Conservation (phyloP, 176 grass and related monocot species). For the Eragrostis curvula region DNA sequence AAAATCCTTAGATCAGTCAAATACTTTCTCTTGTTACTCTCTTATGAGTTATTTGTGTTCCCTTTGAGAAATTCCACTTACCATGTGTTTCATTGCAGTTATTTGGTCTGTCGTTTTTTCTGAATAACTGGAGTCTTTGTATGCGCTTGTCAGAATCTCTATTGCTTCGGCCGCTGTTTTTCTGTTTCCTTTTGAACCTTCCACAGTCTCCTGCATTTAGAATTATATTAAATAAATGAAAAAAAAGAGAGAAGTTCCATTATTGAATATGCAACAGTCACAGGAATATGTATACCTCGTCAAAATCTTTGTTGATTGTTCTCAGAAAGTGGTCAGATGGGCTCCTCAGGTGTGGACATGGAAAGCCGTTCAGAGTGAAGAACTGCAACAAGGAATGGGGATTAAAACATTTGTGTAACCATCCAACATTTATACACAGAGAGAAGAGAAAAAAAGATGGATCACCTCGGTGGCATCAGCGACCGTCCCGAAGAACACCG, state of each 20-base stretch:
- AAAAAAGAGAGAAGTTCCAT: neutral
- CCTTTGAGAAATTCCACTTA: conserved; percentile 3
- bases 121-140: conserved; percentile 22
- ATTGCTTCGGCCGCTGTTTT: conserved; percentile 52
- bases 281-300: conserved; percentile 40
- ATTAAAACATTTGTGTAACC: neutral
- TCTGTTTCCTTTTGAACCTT: conserved; percentile 17
- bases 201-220: conserved; percentile 36
- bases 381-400: conserved; percentile 33
- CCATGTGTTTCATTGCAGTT: conserved; percentile 38
- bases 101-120: conserved; percentile 32
- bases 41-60: neutral
- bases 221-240: neutral
- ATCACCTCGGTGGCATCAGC: conserved; percentile 48
- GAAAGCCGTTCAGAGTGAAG: conserved; percentile 50
- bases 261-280: neutral
- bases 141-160: conserved; percentile 41
- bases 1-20: too few relatives aligned
- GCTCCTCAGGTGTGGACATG: conserved; percentile 48
- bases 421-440: neutral
- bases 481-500: conserved; percentile 51
- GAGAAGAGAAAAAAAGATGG: neutral
- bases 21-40: neutral
- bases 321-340: conserved; percentile 55
- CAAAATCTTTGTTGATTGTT: conserved; percentile 59